Conservation (phyloP, 106 monocot genomes). For the Platanthera guangdongensis region DNA sequence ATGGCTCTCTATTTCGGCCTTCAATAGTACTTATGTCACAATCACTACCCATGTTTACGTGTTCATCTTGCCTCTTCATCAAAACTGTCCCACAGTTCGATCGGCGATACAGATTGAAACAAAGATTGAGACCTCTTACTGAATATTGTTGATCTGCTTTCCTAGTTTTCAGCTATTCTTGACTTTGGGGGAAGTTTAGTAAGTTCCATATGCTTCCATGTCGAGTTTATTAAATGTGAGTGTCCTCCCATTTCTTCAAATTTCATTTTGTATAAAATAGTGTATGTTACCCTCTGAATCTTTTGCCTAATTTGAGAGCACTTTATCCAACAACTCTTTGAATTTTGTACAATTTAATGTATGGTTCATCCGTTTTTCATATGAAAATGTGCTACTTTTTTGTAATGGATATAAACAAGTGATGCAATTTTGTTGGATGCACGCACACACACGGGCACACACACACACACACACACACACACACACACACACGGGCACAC, state of each 20-base stretch:
- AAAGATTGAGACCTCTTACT: background rate
- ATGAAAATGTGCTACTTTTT: background rate
- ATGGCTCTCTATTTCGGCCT: background rate
- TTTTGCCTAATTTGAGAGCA: background rate
- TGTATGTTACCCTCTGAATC: background rate
- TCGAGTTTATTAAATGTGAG: background rate
- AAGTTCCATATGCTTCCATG: background rate
- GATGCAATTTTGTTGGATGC: background rate
- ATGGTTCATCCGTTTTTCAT: background rate
- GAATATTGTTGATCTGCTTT: background rate
- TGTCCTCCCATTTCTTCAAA: background rate
- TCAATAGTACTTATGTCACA: background rate
- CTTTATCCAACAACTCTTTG: background rate
- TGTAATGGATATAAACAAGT: background rate
- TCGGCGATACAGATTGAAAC: background rate
- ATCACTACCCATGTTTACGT: background rate
- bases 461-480: too few relatives aligned
- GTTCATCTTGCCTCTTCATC: background rate
- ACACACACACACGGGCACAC: too few relatives aligned
- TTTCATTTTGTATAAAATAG: background rate
- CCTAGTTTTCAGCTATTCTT: background rate
- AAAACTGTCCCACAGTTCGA: background rate
- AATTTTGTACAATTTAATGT: background rate
- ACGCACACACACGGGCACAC: too few relatives aligned
- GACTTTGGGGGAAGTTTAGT: background rate